phyloP scores from a whole-genome alignment of 2,329 filamentous ascomycete species.

The Myriosclerotinia scirpicola region DNA sequence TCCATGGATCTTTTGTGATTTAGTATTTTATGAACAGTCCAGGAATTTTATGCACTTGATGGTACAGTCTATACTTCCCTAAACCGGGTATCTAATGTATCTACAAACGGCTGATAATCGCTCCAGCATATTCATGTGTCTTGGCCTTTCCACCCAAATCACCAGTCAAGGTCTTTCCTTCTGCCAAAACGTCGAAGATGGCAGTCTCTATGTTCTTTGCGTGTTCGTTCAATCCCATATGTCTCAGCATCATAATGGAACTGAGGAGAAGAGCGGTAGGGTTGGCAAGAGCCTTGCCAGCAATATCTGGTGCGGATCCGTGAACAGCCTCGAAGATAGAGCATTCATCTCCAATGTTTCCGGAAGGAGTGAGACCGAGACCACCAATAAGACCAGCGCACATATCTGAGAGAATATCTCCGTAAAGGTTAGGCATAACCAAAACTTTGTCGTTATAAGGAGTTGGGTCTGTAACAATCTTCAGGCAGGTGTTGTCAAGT shows the following conservation, averaged over 20 bases:
- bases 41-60: constrained; percentile 24
- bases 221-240: constrained; percentile 88
- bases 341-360: constrained; percentile 99
- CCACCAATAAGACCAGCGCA: constrained; percentile 98
- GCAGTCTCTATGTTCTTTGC: constrained; percentile 88
- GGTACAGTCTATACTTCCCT: constrained; percentile 39
- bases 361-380: constrained; percentile 93
- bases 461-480: constrained; percentile 93
- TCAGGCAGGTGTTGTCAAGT: constrained; percentile 98
- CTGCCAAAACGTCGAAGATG: constrained; percentile 90
- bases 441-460: constrained; percentile 99
- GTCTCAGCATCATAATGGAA: constrained; percentile 99
- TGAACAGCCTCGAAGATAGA: constrained; percentile 99
- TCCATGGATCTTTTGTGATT: constrained; percentile 34
- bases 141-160: constrained; percentile 95
- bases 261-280: constrained; percentile 92
- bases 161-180: constrained; percentile 95
- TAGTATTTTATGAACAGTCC: constrained; percentile 26
- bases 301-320: constrained; percentile 94
- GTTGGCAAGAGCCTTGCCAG: constrained; percentile 94
- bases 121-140: constrained; percentile 89
- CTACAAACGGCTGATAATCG: constrained; percentile 67
- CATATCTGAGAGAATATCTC: constrained; percentile 99
- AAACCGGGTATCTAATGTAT: constrained; percentile 36
- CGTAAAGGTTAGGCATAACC: constrained; percentile 97